Base-by-base conservation (phyloP, 2,329 filamentous ascomycete species). In the Fusarium guadeloupense region DNA sequence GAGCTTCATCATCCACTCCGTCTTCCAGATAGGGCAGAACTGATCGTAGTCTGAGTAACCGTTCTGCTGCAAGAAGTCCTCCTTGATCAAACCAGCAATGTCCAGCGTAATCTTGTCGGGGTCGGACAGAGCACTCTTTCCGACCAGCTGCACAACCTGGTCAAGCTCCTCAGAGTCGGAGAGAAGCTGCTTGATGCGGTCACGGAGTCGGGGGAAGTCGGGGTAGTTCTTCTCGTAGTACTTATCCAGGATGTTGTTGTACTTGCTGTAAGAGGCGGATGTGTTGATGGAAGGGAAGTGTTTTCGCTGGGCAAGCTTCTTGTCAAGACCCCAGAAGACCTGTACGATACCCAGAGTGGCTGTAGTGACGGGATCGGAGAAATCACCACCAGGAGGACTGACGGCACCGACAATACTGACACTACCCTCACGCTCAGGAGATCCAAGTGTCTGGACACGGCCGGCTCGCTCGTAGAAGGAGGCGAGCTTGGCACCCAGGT, bases 281-380 rank as follows among this genome's bases (percentile, higher is more conserved):
- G 95, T 98, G 83, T 99, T 99, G 83, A 99, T 93, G 26, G 93
- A 97, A 6, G 95, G 95, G 85, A 99, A 99, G 80, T 99, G 95
- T 82, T 99, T 99, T 72, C 95, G 89, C 81, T 98, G 95, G 19
- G 95, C 95, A 58, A 99, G 89, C 84, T 98, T 98, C 89, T 99
- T 98, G 84, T 99, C 95, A 44, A 98, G 86, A 85, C 95, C 95
- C 95, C 95, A 99, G 83, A 99, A 99, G 69, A 99, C 95, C 77
- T 99, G 95, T 72, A 99, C 95, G 74, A 99, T 99, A 86, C 91
- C 87, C 41, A 99, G 88, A 17, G 95, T 99, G 66, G 91, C 90
- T 58, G 87, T 92, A 13, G 95, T 99, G 73, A 99, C 95, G 17
- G 95, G 95, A 80, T 99, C 95, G 39, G 95, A 97, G 84, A 98